Percentiles rank a stretch among this genome's conserved stretches.
Evolutionary conservation across 1,284 basidiomycete species (phyloP).

Genomic region (Schizophyllum amplum): DNA sequence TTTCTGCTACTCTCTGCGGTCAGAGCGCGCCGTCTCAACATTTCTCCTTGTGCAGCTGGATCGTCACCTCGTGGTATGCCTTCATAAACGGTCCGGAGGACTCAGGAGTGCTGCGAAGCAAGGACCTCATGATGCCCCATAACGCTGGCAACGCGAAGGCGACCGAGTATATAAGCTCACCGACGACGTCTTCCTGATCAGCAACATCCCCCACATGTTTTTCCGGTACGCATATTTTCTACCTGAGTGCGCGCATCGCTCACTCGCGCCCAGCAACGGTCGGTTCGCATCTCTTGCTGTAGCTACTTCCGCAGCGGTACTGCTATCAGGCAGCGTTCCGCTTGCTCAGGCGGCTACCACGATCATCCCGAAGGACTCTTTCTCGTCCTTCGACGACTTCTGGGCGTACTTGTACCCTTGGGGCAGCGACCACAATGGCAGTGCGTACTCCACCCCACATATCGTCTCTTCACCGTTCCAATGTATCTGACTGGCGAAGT

Average conservation of each 20-base stretch:
- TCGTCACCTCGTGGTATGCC: neutral
- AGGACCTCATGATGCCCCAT: neutral
- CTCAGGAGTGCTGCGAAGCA: neutral
- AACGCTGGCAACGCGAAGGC: neutral
- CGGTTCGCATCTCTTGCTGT: too few relatives aligned
- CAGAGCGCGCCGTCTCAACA: too few relatives aligned
- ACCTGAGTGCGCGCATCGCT: too few relatives aligned
- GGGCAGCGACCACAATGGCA: constrained; percentile 39
- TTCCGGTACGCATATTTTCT: too few relatives aligned
- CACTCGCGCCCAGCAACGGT: too few relatives aligned
- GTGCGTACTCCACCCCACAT: too few relatives aligned
- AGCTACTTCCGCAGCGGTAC: neutral
- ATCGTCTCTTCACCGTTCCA: too few relatives aligned
- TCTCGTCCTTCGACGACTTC: constrained; percentile 29
- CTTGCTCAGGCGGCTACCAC: constrained; percentile 24
- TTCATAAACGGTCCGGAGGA: neutral
- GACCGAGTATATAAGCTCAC: neutral
- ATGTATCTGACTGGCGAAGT: too few relatives aligned
- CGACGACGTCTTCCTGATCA: neutral
- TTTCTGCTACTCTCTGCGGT: too few relatives aligned
- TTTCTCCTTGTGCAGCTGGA: too few relatives aligned
- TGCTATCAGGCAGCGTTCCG: constrained; percentile 2
- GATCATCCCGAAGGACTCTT: constrained; percentile 31
- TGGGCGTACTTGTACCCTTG: constrained; percentile 38
- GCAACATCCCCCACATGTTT: neutral